Percentiles rank a stretch among this genome's conserved stretches.
Evolutionary conservation across 257 asterid species (phyloP).

Genomic region (Ilex aquifolium): DNA sequence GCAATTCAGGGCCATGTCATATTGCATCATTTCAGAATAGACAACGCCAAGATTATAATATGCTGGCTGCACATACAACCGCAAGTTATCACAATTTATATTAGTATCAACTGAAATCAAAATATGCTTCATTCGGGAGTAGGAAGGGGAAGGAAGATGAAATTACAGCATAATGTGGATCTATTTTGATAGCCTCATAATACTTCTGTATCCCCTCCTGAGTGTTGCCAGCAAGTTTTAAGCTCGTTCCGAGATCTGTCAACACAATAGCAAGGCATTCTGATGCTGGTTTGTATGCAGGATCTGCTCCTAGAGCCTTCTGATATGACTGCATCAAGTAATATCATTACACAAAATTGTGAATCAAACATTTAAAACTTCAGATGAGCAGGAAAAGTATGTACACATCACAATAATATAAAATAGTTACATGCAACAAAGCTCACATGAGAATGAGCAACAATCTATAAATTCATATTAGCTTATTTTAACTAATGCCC

Average conservation of each 20-base stretch:
- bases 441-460: too few species aligned
- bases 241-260: slow-evolving; percentile 97
- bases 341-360: neutral
- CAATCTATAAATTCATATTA: too few species aligned
- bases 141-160: slow-evolving; percentile 18
- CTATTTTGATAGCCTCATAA: slow-evolving; percentile 85
- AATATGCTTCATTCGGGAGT: slow-evolving; percentile 5
- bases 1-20: slow-evolving; percentile 86
- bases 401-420: too few species aligned
- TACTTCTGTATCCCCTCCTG: slow-evolving; percentile 97
- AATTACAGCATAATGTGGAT: slow-evolving; percentile 88
- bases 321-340: slow-evolving; percentile 77
- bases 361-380: neutral
- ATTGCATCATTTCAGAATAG: slow-evolving; percentile 99
- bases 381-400: neutral
- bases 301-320: slow-evolving; percentile 78
- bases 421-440: too few species aligned
- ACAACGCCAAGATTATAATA: slow-evolving; percentile 97
- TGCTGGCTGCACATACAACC: slow-evolving; percentile 76
- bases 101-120: slow-evolving; percentile 10
- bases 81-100: slow-evolving; percentile 21
- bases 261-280: slow-evolving; percentile 94
- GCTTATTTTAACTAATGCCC: too few species aligned
- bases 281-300: slow-evolving; percentile 79
- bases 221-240: slow-evolving; percentile 95